These are phyloP conservation scores for Chlamydomonas asymmetrica DNA, from an alignment of 139 green algal genomes.

Conservation along the genomic window DNA sequence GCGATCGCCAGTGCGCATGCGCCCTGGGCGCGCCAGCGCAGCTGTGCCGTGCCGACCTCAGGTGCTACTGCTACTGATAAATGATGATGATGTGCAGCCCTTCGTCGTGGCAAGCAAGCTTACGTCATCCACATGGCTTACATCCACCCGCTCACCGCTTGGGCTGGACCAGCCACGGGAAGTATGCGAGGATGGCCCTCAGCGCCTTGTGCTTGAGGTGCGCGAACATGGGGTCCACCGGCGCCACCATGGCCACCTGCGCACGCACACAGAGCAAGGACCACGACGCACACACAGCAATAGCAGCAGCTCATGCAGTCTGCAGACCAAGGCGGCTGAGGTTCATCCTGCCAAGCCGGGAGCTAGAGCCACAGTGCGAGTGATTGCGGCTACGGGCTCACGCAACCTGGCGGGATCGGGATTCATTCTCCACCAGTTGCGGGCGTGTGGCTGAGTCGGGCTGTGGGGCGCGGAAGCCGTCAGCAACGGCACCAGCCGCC, in stretches of 20 bases:
- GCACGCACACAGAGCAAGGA: not conserved
- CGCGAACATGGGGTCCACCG: not conserved
- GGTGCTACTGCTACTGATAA: not conserved
- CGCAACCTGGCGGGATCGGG: not conserved
- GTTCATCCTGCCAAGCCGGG: not conserved
- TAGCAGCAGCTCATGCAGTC: not conserved
- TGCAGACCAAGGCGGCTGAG: too few species aligned
- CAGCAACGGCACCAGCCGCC: too few species aligned
- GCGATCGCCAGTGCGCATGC: too few species aligned
- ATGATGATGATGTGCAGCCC: not conserved
- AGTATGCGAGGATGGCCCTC: too few species aligned
- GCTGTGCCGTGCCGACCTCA: not conserved
- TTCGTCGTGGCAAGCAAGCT: not conserved
- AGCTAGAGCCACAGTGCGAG: not conserved
- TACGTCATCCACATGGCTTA: not conserved
- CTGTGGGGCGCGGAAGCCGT: too few species aligned
- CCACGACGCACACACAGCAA: not conserved
- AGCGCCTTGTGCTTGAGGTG: not conserved
- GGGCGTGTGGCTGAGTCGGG: too few species aligned
- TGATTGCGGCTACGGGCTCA: not conserved
- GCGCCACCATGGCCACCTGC: slow-evolving; percentile 18
- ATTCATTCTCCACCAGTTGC: too few species aligned
- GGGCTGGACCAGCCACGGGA: not conserved
- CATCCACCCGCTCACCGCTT: not conserved
- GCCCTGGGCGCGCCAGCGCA: too few species aligned